phyloP scores from a whole-genome alignment of 768 basidiomycete genomes.

The Pleurotus cornucopiae region DNA sequence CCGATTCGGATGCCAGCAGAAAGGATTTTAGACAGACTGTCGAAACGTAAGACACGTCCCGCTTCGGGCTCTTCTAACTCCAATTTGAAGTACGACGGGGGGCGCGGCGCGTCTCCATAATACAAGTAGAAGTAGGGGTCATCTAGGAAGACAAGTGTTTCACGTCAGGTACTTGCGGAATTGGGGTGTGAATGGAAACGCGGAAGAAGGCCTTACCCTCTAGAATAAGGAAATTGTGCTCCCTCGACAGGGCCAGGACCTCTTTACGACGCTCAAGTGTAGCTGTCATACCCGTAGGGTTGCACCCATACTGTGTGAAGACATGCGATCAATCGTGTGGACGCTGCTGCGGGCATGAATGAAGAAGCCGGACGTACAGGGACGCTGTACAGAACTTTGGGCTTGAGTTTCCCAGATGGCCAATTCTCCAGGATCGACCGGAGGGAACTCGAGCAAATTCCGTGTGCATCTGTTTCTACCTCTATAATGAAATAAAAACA shows the following conservation, averaged over 20 bases:
- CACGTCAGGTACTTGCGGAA: neutral
- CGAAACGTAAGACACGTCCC: slow-evolving; percentile 84
- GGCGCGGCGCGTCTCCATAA: slow-evolving; percentile 59
- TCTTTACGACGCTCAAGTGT: slow-evolving; percentile 65
- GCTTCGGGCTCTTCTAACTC: slow-evolving; percentile 63
- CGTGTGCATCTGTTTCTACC: slow-evolving; percentile 72
- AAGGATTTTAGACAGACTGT: slow-evolving; percentile 83
- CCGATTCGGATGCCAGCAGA: slow-evolving; percentile 79
- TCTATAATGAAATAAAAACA: slow-evolving; percentile 36
- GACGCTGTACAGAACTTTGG: slow-evolving; percentile 79
- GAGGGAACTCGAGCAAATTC: slow-evolving; percentile 58
- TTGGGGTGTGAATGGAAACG: neutral
- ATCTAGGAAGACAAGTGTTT: slow-evolving; percentile 35
- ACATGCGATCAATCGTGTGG: neutral
- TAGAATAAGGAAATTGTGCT: slow-evolving; percentile 77
- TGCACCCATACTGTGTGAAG: slow-evolving; percentile 65
- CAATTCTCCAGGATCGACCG: slow-evolving; percentile 67
- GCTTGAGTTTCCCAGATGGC: slow-evolving; percentile 67
- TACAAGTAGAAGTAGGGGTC: slow-evolving; percentile 81
- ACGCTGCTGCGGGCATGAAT: slow-evolving; percentile 3
- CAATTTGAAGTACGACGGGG: slow-evolving; percentile 78
- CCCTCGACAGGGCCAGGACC: slow-evolving; percentile 65
- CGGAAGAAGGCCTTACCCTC: slow-evolving; percentile 54
- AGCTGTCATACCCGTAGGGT: slow-evolving; percentile 82
- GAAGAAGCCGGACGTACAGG: slow-evolving; percentile 40